A percentile compares a stretch with the other conserved stretches of the same genome.
phyloP scores from a whole-genome alignment of 257 asterid species.

The Solanum clarkiae region DNA sequence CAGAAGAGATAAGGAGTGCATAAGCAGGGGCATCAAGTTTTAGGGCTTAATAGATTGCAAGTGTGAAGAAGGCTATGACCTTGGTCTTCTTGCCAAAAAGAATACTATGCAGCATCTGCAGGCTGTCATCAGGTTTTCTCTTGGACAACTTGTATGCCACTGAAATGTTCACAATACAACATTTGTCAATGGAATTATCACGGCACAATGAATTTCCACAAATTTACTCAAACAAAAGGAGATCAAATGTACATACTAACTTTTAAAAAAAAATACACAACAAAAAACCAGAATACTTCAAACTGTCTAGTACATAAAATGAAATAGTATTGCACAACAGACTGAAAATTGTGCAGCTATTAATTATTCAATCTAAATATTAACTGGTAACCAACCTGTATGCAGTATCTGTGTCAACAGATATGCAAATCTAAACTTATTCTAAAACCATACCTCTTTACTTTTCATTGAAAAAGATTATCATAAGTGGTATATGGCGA shows the following conservation, averaged over 20 bases:
- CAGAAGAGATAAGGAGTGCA: background rate
- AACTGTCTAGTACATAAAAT: background rate
- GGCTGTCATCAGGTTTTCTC: constrained; percentile 83
- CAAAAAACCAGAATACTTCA: background rate
- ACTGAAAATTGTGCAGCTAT: background rate
- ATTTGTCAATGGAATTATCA: background rate
- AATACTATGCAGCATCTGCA: constrained; percentile 71
- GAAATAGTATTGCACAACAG: background rate
- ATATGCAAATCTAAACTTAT: background rate
- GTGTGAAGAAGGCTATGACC: constrained; percentile 21
- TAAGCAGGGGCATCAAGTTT: background rate
- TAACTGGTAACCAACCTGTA: background rate
- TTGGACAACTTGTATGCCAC: constrained; percentile 90
- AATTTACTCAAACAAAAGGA: background rate
- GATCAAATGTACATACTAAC: background rate
- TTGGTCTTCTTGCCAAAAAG: constrained; percentile 81
- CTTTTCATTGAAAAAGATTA: background rate
- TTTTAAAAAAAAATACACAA: background rate
- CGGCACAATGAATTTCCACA: background rate
- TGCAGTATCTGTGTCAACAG: background rate
- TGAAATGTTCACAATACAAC: constrained; percentile 13
- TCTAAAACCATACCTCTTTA: background rate
- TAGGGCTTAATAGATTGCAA: background rate
- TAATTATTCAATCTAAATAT: background rate
- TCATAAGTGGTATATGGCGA: too few species aligned